Conservation (phyloP, 225 moss, liverwort and hornwort genomes). For the Ulota crispa region DNA sequence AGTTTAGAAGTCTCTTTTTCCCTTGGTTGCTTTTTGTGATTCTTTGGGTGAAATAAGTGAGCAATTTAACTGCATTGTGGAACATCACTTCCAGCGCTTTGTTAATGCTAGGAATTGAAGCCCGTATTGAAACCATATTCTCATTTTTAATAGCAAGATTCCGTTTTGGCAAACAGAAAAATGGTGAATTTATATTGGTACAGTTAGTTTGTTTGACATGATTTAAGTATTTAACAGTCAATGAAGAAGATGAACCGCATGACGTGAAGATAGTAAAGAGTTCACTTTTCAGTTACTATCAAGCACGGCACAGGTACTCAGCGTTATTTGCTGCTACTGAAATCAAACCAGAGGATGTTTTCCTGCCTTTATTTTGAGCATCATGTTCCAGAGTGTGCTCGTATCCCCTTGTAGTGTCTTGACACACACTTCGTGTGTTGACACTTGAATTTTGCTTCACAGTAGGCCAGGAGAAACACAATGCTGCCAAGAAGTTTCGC, state of each 20-base stretch:
- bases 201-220: constrained; percentile 10
- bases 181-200: not conserved
- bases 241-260: constrained; percentile 56
- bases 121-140: not conserved
- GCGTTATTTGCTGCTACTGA: constrained; percentile 3
- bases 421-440: not conserved
- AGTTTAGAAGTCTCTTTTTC: not conserved
- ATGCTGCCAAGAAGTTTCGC: constrained; percentile 17
- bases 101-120: not conserved
- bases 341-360: not conserved
- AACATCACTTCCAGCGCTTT: not conserved
- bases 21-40: not conserved
- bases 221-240: constrained; percentile 35
- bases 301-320: constrained; percentile 81
- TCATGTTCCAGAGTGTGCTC: not conserved
- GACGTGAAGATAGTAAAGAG: constrained; percentile 84
- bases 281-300: constrained; percentile 80
- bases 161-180: not conserved
- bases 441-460: not conserved
- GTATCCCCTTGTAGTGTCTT: not conserved
- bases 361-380: not conserved
- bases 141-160: not conserved
- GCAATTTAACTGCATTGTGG: not conserved
- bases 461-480: not conserved
- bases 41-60: not conserved